These are phyloP conservation scores for Metrosideros polymorpha DNA, from an alignment of 441 rosid species.

Conservation along the genomic window DNA sequence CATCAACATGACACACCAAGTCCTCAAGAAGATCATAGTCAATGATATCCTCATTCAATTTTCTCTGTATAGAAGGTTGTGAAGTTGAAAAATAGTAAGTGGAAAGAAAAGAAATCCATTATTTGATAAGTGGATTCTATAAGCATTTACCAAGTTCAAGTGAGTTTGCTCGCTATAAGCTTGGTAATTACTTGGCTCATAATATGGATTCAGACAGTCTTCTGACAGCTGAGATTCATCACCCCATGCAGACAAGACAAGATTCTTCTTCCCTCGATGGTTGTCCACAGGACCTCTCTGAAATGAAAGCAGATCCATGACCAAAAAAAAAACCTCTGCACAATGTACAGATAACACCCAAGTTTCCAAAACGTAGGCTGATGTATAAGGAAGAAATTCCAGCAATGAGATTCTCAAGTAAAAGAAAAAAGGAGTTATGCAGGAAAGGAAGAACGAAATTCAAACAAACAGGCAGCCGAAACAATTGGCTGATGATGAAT, in stretches of 20 bases:
- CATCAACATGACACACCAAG: constrained; percentile 78
- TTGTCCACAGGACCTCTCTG: constrained; percentile 69
- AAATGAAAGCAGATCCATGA: not conserved
- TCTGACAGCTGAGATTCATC: constrained; percentile 74
- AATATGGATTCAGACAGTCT: constrained; percentile 62
- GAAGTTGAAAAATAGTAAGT: not conserved
- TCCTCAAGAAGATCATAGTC: constrained; percentile 95
- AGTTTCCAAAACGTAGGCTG: not conserved
- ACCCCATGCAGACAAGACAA: constrained; percentile 89
- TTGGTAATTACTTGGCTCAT: constrained; percentile 43
- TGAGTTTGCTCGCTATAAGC: constrained; percentile 63
- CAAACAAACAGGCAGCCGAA: not conserved
- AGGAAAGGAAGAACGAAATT: not conserved
- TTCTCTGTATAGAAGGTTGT: constrained; percentile 41
- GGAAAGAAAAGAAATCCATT: not conserved
- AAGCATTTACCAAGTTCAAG: constrained; percentile 56
- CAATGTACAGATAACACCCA: not conserved
- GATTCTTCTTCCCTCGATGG: constrained; percentile 88
- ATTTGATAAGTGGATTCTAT: constrained; percentile 3
- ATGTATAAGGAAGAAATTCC: not conserved
- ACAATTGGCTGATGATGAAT: not conserved
- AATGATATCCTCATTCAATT: constrained; percentile 72
- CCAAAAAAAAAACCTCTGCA: not conserved
- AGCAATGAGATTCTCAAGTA: not conserved
- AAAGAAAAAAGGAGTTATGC: not conserved